A percentile compares a stretch with the other conserved stretches of the same genome.
Evolutionary conservation across 78 protist species (phyloP).

Genomic region (Abeoforma whisleri): DNA sequence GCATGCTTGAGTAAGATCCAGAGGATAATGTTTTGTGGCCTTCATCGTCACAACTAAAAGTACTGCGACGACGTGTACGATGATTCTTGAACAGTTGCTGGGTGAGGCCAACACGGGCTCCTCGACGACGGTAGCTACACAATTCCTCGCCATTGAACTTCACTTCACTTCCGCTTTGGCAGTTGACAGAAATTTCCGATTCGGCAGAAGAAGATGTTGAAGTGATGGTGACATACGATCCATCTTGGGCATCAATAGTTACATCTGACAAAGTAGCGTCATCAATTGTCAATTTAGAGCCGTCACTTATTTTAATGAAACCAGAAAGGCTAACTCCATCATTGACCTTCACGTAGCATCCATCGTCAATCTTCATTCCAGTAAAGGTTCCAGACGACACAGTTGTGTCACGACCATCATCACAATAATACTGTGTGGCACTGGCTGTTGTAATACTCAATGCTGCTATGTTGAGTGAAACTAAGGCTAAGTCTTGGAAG

Average conservation of each 20-base stretch:
- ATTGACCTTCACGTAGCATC: neutral
- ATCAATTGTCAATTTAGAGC: neutral
- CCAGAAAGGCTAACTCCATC: neutral
- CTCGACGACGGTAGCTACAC: neutral
- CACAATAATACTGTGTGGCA: neutral
- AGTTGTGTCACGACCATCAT: neutral
- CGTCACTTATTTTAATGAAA: neutral
- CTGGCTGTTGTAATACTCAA: neutral
- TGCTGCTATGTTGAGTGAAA: neutral
- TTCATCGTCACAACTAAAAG: neutral
- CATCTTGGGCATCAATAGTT: neutral
- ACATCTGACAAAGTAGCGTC: neutral
- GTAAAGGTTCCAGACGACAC: neutral
- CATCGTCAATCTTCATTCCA: neutral
- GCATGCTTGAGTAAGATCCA: neutral
- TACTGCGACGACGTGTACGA: too few species aligned
- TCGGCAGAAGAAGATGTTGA: neutral
- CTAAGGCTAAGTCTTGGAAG: neutral
- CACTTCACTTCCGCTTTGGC: neutral
- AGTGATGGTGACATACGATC: too few species aligned
- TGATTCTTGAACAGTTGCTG: too few species aligned
- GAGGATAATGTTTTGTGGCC: neutral
- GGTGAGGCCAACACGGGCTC: neutral
- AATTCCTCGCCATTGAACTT: neutral
- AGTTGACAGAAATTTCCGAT: neutral